Evolutionary conservation across 148 eudicot species (phyloP).

Genomic region (Polygonum maritimum): DNA sequence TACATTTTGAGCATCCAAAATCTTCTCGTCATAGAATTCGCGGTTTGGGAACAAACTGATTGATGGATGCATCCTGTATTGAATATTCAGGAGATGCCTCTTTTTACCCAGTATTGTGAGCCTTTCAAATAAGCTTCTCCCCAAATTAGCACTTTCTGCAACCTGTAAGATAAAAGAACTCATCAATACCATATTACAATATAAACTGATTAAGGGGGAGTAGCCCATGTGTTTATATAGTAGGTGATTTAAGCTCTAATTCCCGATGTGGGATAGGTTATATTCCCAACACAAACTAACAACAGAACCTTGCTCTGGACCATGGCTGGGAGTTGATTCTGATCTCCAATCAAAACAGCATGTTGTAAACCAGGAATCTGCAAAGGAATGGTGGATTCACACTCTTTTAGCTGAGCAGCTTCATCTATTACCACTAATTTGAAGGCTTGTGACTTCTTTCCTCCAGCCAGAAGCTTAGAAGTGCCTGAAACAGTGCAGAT

Average conservation of each 20-base stretch:
- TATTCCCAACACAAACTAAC: conserved; percentile 5
- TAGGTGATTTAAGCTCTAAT: too few relatives aligned
- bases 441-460: conserved; percentile 16
- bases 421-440: conserved; percentile 33
- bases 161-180: conserved; percentile 19
- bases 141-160: conserved; percentile 29
- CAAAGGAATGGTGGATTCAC: conserved; percentile 50
- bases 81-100: conserved; percentile 43
- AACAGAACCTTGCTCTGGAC: conserved; percentile 31
- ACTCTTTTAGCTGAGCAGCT: conserved; percentile 65
- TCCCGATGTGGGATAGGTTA: too few relatives aligned
- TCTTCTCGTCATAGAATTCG: conserved; percentile 28
- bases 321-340: conserved; percentile 50
- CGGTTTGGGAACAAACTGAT: conserved; percentile 48
- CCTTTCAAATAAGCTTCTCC: conserved; percentile 58
- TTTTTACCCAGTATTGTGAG: conserved; percentile 30
- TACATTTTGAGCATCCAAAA: conserved; percentile 29
- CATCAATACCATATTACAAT: not conserved
- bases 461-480: conserved; percentile 9
- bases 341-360: conserved; percentile 51
- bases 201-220: not conserved
- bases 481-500: conserved; percentile 59
- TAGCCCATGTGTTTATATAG: too few relatives aligned
- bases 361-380: conserved; percentile 30
- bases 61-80: conserved; percentile 67